These are phyloP conservation scores for Phaeotremella fagi DNA, from an alignment of 768 basidiomycete genomes.

Conservation along the genomic window DNA sequence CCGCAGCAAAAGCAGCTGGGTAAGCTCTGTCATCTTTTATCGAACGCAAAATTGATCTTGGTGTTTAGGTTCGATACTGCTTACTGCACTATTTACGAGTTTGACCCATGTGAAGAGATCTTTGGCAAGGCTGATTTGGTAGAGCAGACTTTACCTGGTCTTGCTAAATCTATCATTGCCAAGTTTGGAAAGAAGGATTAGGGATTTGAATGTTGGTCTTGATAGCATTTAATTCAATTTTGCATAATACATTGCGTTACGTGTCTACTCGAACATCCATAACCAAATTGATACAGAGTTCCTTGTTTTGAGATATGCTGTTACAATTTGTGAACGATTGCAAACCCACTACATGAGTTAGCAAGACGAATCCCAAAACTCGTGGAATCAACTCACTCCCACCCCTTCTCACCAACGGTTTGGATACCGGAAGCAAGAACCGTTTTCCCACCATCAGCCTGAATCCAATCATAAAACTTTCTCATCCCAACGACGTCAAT, in stretches of 20 bases:
- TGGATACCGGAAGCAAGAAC: conserved; percentile 34
- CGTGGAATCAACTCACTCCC: conserved; percentile 31
- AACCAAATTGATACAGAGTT: too few relatives aligned
- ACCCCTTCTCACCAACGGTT: conserved; percentile 37
- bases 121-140: neutral
- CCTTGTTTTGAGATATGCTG: neutral
- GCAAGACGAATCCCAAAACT: neutral
- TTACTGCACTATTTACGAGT: neutral
- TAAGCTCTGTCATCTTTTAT: neutral
- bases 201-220: too few relatives aligned
- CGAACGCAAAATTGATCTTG: neutral
- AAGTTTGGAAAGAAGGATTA: neutral
- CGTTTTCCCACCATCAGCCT: conserved; percentile 36
- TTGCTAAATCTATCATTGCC: neutral
- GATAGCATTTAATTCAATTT: too few relatives aligned
- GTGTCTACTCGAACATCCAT: too few relatives aligned
- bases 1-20: neutral
- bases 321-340: neutral
- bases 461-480: conserved; percentile 37
- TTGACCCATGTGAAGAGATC: neutral
- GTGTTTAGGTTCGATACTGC: too few relatives aligned
- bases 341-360: neutral
- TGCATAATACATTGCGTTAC: too few relatives aligned
- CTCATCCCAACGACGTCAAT: conserved; percentile 25
- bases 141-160: neutral